phyloP scores from a whole-genome alignment of 257 asterid genomes.

The Cordia subcordata region DNA sequence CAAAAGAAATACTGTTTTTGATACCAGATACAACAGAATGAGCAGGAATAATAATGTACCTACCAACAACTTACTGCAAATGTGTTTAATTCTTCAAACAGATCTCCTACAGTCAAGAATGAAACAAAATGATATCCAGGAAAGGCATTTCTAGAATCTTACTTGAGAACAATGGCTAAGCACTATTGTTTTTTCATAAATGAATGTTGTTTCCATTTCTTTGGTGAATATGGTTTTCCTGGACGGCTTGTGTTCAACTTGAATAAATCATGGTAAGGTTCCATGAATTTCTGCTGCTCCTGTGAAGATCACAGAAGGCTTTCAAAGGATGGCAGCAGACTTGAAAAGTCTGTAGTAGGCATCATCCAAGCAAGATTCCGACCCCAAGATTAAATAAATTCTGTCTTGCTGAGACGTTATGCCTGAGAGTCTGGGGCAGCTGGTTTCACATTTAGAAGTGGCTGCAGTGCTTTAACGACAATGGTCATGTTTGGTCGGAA shows the following conservation, averaged over 20 bases:
- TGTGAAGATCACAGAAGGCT: neutral
- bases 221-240: neutral
- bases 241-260: neutral
- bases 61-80: too few relatives aligned
- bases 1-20: too few relatives aligned
- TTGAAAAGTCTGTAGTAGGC: neutral
- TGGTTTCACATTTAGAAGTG: slow-evolving; percentile 79
- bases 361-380: neutral
- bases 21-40: too few relatives aligned
- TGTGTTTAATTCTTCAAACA: too few relatives aligned
- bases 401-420: slow-evolving; percentile 8
- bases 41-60: too few relatives aligned
- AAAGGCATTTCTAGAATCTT: too few relatives aligned
- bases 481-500: slow-evolving; percentile 95
- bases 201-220: neutral
- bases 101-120: too few relatives aligned
- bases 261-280: neutral
- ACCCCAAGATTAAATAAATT: slow-evolving; percentile 4
- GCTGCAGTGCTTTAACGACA: slow-evolving; percentile 92
- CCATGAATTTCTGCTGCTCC: neutral
- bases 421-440: slow-evolving; percentile 39
- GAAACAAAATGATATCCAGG: too few relatives aligned
- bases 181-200: neutral
- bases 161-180: too few relatives aligned
- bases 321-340: neutral